Conservation (phyloP, 331 rosid species). For the Dryas integrifolia region DNA sequence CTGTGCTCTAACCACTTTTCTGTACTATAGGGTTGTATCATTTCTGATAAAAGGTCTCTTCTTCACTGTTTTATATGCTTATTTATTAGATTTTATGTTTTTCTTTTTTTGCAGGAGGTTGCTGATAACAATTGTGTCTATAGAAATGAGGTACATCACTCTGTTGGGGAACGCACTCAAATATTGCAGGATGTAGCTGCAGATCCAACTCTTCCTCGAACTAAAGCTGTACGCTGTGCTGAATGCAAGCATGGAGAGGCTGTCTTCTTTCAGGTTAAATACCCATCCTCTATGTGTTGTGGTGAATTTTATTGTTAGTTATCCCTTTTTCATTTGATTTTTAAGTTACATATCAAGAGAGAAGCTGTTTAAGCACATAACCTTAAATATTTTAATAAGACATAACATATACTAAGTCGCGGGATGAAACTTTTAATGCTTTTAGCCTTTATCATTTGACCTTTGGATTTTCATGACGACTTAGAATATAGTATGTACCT, state of each 20-base stretch:
- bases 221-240: slow-evolving; percentile 81
- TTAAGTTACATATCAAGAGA: background rate
- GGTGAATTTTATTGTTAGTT: background rate
- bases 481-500: background rate
- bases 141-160: slow-evolving; percentile 86
- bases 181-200: slow-evolving; percentile 90
- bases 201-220: slow-evolving; percentile 97
- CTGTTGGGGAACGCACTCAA: slow-evolving; percentile 92
- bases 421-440: background rate
- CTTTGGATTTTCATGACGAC: background rate
- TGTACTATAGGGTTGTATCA: background rate
- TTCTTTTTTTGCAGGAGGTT: slow-evolving; percentile 57
- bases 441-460: background rate
- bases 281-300: background rate
- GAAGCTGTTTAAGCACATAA: background rate
- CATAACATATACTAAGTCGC: background rate
- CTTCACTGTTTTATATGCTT: background rate
- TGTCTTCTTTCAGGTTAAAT: slow-evolving; percentile 85
- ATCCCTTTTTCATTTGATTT: background rate
- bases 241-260: slow-evolving; percentile 98
- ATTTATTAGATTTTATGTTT: background rate
- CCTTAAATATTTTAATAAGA: background rate
- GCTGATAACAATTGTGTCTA: slow-evolving; percentile 90
- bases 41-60: background rate
- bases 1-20: background rate